phyloP scores from a whole-genome alignment of 257 asterid genomes.

The Nyctanthes arbortristis region DNA sequence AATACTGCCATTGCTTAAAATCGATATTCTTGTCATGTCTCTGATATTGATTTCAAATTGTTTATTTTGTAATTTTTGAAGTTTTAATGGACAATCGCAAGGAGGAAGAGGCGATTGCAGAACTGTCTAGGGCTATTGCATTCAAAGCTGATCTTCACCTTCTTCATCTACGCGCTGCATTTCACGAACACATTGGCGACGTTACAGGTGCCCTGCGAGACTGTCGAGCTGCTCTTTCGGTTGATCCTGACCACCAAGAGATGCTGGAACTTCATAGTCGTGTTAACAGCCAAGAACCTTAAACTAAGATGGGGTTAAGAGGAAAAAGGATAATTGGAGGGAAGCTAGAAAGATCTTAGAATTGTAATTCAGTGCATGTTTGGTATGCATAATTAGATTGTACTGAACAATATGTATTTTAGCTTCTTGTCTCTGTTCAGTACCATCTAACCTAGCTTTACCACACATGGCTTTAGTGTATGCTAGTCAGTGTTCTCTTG shows the following conservation, averaged over 20 bases:
- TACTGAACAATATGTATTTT: background rate
- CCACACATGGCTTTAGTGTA: background rate
- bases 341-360: constrained; percentile 5
- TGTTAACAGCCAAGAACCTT: constrained; percentile 90
- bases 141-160: constrained; percentile 98
- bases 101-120: constrained; percentile 90
- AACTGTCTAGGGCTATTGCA: constrained; percentile 84
- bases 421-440: background rate
- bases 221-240: constrained; percentile 97
- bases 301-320: constrained; percentile 20
- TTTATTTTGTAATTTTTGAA: constrained; percentile 26
- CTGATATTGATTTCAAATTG: background rate
- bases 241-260: constrained; percentile 97
- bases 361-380: constrained; percentile 29
- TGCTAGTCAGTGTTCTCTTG: constrained; percentile 10
- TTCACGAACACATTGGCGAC: constrained; percentile 90
- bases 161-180: constrained; percentile 91
- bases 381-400: background rate
- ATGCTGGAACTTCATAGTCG: constrained; percentile 97
- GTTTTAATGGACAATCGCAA: constrained; percentile 96
- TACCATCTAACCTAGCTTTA: background rate
- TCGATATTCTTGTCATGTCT: background rate
- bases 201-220: constrained; percentile 82
- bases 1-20: background rate
- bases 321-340: background rate